Evolutionary conservation across 2,329 filamentous ascomycete genomes (phyloP).

Genomic region (Claviceps maximensis): DNA sequence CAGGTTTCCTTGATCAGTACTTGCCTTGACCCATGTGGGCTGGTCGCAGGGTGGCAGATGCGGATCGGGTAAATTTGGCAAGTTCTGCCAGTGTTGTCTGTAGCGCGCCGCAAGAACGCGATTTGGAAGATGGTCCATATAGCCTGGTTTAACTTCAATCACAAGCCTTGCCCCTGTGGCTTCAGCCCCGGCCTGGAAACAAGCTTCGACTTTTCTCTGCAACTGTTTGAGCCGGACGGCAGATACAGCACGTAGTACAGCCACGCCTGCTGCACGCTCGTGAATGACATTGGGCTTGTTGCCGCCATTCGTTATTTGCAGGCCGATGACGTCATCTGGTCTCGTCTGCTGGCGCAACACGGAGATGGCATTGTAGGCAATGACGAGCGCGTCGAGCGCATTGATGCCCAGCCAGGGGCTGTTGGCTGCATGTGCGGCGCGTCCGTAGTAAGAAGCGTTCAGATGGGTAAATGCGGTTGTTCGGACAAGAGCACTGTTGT

Average conservation of each 20-base stretch:
- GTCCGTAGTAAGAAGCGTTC: conserved; percentile 38
- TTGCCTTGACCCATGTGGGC: conserved; percentile 22
- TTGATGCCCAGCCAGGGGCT: conserved; percentile 45
- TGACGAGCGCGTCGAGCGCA: conserved; percentile 41
- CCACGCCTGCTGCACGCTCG: conserved; percentile 30
- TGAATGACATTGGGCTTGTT: conserved; percentile 42
- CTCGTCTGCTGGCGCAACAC: conserved; percentile 41
- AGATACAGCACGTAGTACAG: conserved; percentile 30
- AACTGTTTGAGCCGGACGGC: conserved; percentile 26
- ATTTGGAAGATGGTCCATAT: conserved; percentile 44
- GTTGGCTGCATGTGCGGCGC: conserved; percentile 40
- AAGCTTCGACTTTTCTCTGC: conserved; percentile 26
- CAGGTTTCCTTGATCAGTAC: conserved; percentile 46
- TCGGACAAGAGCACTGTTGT: conserved; percentile 32
- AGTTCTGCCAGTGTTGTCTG: conserved; percentile 23
- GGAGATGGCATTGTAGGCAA: conserved; percentile 32
- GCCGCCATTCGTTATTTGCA: conserved; percentile 39
- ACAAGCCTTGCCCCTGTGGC: conserved; percentile 33
- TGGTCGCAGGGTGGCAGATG: conserved; percentile 22
- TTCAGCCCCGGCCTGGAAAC: conserved; percentile 23
- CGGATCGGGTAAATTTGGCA: conserved; percentile 21
- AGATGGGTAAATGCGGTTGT: conserved; percentile 38
- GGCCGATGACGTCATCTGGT: conserved; percentile 35
- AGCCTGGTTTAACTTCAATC: conserved; percentile 26
- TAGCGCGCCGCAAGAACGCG: conserved; percentile 32